Evolutionary conservation across 345 rosid species (phyloP).

Genomic region (Ceriops tagal): DNA sequence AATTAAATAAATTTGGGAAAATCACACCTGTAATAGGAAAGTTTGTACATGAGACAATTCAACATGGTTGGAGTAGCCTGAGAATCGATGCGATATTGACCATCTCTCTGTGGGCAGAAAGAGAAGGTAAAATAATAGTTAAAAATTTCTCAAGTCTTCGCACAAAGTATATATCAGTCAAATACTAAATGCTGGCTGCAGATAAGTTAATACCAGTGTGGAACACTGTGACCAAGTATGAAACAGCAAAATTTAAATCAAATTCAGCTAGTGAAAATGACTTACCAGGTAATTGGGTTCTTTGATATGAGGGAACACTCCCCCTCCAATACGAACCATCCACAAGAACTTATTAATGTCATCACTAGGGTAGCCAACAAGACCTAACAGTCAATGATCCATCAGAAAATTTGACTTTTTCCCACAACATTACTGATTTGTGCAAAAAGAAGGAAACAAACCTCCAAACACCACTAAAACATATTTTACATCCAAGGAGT

Average conservation of each 20-base stretch:
- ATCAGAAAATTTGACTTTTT: conserved; percentile 26
- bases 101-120: conserved; percentile 65
- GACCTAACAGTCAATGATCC: conserved; percentile 45
- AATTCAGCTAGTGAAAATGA: conserved; percentile 1
- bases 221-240: neutral
- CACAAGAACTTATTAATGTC: conserved; percentile 97
- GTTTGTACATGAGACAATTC: conserved; percentile 95
- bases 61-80: conserved; percentile 97
- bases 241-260: neutral
- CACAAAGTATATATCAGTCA: neutral
- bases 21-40: conserved; percentile 85
- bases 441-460: conserved; percentile 35
- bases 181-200: neutral
- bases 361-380: conserved; percentile 98
- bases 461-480: conserved; percentile 99
- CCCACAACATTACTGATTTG: neutral
- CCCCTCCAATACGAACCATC: conserved; percentile 99
- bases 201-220: neutral
- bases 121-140: neutral
- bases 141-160: neutral
- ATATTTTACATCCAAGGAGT: conserved; percentile 96
- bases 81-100: conserved; percentile 88
- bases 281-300: conserved; percentile 93
- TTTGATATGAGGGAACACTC: conserved; percentile 95
- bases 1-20: neutral